Percentiles rank a stretch among this genome's conserved stretches.
Evolutionary conservation across 768 basidiomycete species (phyloP).

Genomic region (Phlegmacium glaucopus): DNA sequence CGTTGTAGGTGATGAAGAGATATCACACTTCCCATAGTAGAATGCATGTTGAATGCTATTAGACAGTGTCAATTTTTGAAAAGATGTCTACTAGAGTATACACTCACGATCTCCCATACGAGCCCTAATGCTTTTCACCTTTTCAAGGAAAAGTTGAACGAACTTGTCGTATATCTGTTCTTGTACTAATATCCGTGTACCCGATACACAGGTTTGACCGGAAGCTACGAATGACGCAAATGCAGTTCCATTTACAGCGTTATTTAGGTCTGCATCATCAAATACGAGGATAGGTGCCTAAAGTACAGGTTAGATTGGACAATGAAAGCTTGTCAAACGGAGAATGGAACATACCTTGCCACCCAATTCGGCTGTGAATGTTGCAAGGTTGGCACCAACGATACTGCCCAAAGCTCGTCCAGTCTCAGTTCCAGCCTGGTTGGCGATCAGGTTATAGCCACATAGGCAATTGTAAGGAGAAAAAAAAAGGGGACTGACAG

Average conservation of each 20-base stretch:
- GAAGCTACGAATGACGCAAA: conserved; percentile 86
- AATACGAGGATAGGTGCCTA: conserved; percentile 82
- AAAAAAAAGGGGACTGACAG: conserved; percentile 41
- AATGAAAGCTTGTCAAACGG: not conserved
- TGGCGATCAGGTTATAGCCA: too few relatives aligned
- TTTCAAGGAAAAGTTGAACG: conserved; percentile 56
- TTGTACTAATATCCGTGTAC: conserved; percentile 79
- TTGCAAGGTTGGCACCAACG: conserved; percentile 70
- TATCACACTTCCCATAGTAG: conserved; percentile 81
- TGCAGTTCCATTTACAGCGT: conserved; percentile 80
- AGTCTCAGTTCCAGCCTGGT: conserved; percentile 72
- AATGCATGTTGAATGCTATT: conserved; percentile 63
- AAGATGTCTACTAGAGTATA: not conserved
- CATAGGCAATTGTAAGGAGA: conserved; percentile 1
- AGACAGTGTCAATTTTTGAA: not conserved
- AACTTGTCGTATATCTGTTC: conserved; percentile 67
- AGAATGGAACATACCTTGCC: conserved; percentile 59
- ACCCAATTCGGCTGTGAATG: conserved; percentile 82
- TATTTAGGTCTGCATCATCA: conserved; percentile 66
- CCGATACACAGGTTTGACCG: conserved; percentile 90
- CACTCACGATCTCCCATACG: conserved; percentile 77
- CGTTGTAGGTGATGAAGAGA: conserved; percentile 60
- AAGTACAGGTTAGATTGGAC: too few relatives aligned
- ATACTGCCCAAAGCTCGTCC: conserved; percentile 72
- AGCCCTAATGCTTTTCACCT: conserved; percentile 56